Percentiles rank a stretch among this genome's conserved stretches.
These are phyloP conservation scores for Boletus vermiculosoides DNA, from an alignment of 768 basidiomycete genomes.

Conservation along the genomic window DNA sequence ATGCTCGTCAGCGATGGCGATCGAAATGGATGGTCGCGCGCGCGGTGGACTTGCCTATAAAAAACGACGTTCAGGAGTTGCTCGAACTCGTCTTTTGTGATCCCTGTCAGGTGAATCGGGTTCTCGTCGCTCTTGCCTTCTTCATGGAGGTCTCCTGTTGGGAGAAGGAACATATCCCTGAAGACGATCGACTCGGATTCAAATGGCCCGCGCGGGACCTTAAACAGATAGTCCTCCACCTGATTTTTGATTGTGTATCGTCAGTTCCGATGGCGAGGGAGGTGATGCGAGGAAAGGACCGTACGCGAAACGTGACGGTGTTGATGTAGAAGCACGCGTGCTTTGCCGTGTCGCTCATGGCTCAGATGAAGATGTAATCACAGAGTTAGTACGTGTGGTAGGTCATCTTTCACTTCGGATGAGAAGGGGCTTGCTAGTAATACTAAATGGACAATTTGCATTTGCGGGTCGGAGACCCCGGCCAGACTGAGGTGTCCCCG, in stretches of 20 bases:
- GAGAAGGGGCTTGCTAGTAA: not conserved
- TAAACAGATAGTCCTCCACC: slow-evolving; percentile 25
- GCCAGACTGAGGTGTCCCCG: too few relatives aligned
- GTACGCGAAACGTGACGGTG: slow-evolving; percentile 16
- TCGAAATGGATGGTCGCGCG: not conserved
- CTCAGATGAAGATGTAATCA: not conserved
- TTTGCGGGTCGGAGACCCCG: not conserved
- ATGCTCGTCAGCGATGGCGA: not conserved
- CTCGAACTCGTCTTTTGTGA: slow-evolving; percentile 19
- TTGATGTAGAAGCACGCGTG: slow-evolving; percentile 9
- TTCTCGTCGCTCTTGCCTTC: slow-evolving; percentile 16
- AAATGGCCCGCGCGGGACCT: slow-evolving; percentile 16
- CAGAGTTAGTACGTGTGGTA: not conserved
- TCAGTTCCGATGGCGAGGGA: not conserved
- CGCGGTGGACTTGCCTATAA: slow-evolving; percentile 6
- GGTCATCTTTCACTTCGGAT: not conserved
- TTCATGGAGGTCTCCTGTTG: not conserved
- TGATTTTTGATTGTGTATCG: not conserved
- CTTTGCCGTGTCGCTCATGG: not conserved
- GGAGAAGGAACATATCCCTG: slow-evolving; percentile 20
- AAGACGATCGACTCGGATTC: slow-evolving; percentile 20
- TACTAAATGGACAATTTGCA: not conserved
- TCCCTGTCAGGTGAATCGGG: slow-evolving; percentile 17
- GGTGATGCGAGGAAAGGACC: not conserved
- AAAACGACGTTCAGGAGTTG: slow-evolving; percentile 14